phyloP scores from a whole-genome alignment of 768 basidiomycete species.

The Trametes cubensis region DNA sequence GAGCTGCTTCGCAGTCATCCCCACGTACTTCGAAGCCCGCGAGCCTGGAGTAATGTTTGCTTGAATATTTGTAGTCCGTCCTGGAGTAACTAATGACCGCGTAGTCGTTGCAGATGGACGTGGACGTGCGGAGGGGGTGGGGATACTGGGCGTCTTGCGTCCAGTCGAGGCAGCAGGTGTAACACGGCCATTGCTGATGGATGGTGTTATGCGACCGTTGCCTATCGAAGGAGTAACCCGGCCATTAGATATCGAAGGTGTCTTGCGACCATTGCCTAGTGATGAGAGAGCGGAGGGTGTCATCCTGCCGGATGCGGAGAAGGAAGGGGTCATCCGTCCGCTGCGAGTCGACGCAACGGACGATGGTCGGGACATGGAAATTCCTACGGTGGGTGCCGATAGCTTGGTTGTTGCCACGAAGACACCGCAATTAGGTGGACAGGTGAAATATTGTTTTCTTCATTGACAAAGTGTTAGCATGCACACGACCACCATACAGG shows the following conservation, averaged over 20 bases:
- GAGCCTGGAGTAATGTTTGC: slow-evolving; percentile 76
- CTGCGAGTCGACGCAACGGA: slow-evolving; percentile 78
- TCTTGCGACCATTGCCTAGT: slow-evolving; percentile 50
- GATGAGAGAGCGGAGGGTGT: slow-evolving; percentile 46
- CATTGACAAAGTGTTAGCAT: not conserved
- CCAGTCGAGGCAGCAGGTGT: slow-evolving; percentile 43
- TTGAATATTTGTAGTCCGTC: slow-evolving; percentile 31
- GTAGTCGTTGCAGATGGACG: slow-evolving; percentile 20
- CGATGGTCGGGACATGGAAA: slow-evolving; percentile 59
- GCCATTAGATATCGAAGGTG: slow-evolving; percentile 51
- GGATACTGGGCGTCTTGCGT: slow-evolving; percentile 29
- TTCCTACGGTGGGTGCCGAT: slow-evolving; percentile 70
- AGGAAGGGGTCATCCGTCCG: slow-evolving; percentile 47
- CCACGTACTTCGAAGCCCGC: slow-evolving; percentile 80
- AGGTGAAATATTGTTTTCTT: slow-evolving; percentile 84
- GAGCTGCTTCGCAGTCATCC: slow-evolving; percentile 84
- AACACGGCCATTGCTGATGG: slow-evolving; percentile 49
- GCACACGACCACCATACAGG: not conserved
- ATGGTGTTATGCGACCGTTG: slow-evolving; percentile 46
- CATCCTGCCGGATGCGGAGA: slow-evolving; percentile 46
- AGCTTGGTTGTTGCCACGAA: slow-evolving; percentile 87
- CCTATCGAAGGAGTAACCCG: slow-evolving; percentile 25
- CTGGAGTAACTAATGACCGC: slow-evolving; percentile 31
- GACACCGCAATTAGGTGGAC: slow-evolving; percentile 85
- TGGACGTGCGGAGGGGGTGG: slow-evolving; percentile 22